These are phyloP conservation scores for Fraxinus sp. DNA, from an alignment of 305 asterid species.

Conservation along the genomic window DNA sequence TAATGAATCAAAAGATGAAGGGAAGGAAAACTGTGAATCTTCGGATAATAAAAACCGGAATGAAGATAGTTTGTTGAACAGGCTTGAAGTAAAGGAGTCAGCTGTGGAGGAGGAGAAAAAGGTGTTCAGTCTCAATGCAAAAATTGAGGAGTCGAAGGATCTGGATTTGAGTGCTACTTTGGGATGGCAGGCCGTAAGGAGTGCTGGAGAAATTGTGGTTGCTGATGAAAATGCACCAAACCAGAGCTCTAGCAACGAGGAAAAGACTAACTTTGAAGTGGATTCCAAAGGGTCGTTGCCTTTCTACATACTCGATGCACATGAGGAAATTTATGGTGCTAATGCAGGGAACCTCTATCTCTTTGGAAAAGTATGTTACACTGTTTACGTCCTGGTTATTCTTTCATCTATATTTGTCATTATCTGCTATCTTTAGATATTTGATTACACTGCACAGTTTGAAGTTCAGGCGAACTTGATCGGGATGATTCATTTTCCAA, in stretches of 20 bases:
- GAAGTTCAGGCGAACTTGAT: constrained; percentile 1
- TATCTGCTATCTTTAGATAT: constrained; percentile 11
- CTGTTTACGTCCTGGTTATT: neutral
- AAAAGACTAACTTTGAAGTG: constrained; percentile 60
- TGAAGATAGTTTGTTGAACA: constrained; percentile 28
- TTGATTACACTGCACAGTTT: constrained; percentile 7
- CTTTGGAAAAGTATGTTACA: constrained; percentile 76
- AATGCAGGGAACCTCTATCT: constrained; percentile 81
- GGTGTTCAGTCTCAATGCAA: constrained; percentile 67
- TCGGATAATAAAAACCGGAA: constrained; percentile 24
- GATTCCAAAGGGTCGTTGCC: constrained; percentile 78
- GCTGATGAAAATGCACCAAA: constrained; percentile 31
- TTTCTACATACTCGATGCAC: constrained; percentile 89
- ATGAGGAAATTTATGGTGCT: constrained; percentile 78
- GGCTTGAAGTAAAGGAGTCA: constrained; percentile 37
- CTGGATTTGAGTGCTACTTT: constrained; percentile 68
- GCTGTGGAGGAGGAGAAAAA: constrained; percentile 40
- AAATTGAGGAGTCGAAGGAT: constrained; percentile 58
- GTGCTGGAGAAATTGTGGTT: constrained; percentile 41
- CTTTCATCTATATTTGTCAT: constrained; percentile 6
- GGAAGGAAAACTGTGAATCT: constrained; percentile 28
- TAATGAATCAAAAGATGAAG: constrained; percentile 26
- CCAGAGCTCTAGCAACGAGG: constrained; percentile 44
- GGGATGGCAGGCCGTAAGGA: constrained; percentile 75
- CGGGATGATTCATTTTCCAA: constrained; percentile 15